Evolutionary conservation across 345 rosid species (phyloP).

Genomic region (Arabidopsis arenosa): DNA sequence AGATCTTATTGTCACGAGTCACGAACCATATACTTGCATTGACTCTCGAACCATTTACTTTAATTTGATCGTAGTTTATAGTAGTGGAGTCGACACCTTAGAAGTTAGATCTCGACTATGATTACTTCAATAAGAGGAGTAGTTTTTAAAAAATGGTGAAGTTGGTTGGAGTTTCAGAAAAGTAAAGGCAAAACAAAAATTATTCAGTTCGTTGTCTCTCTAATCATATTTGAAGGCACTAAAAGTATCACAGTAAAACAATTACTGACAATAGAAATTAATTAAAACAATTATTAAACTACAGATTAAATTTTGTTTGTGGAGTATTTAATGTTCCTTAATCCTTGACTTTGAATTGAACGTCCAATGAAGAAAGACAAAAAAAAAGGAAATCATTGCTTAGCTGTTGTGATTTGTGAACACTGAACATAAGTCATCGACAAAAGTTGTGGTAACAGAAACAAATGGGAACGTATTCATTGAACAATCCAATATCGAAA

Average conservation of each 20-base stretch:
- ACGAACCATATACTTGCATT: too few relatives aligned
- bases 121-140: neutral
- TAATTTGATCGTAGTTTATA: conserved; percentile 6
- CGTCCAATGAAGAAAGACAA: neutral
- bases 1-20: neutral
- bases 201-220: neutral
- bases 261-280: neutral
- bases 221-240: neutral
- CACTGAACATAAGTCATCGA: conserved; percentile 31
- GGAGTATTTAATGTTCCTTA: neutral
- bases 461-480: conserved; percentile 26
- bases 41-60: neutral
- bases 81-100: neutral
- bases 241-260: neutral
- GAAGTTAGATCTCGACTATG: neutral
- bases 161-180: conserved; percentile 4
- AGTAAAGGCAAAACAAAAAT: neutral
- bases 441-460: conserved; percentile 22
- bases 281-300: neutral
- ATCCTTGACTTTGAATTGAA: neutral
- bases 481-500: neutral
- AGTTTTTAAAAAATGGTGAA: neutral
- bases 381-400: conserved; percentile 21
- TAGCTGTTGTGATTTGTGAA: conserved; percentile 39
- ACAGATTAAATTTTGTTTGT: too few relatives aligned